These are phyloP conservation scores for Mitragyna speciosa DNA, from an alignment of 257 asterid genomes.

Conservation along the genomic window DNA sequence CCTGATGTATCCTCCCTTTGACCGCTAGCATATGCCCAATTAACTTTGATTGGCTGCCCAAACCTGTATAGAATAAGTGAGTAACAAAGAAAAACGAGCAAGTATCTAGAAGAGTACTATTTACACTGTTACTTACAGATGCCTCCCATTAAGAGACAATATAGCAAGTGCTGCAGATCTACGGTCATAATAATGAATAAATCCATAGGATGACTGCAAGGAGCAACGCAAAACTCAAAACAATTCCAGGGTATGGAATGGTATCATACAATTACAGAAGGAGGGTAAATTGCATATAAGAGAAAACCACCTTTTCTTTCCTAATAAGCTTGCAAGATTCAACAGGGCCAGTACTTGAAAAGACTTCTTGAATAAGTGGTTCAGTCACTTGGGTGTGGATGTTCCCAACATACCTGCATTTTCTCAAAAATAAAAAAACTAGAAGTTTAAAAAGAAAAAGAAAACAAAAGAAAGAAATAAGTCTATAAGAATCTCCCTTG, in stretches of 20 bases:
- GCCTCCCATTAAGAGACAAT: constrained; percentile 49
- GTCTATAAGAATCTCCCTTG: constrained; percentile 17
- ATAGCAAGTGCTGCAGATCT: constrained; percentile 53
- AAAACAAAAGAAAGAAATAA: constrained; percentile 15
- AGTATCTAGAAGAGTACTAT: not conserved
- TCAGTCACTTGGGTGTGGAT: constrained; percentile 84
- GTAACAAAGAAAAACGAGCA: constrained; percentile 13
- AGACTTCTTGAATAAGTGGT: constrained; percentile 88
- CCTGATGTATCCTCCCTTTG: constrained; percentile 97
- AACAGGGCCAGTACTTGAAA: constrained; percentile 80
- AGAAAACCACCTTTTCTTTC: constrained; percentile 66
- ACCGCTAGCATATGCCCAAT: constrained; percentile 91
- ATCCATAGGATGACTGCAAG: constrained; percentile 54
- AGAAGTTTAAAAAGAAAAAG: constrained; percentile 26
- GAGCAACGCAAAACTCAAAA: not conserved
- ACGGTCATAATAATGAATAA: constrained; percentile 51
- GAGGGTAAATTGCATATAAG: not conserved
- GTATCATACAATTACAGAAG: not conserved
- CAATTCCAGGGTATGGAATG: not conserved
- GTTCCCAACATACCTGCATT: constrained; percentile 93
- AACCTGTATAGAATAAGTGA: constrained; percentile 51
- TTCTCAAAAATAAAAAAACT: constrained; percentile 38
- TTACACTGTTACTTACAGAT: constrained; percentile 48
- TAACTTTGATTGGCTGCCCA: constrained; percentile 97
- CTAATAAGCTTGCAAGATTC: constrained; percentile 87